A percentile compares a stretch with the other conserved stretches of the same genome.
Conservation (phyloP, 371 early-diverging fungal genomes). For the Mucor mucedo region DNA sequence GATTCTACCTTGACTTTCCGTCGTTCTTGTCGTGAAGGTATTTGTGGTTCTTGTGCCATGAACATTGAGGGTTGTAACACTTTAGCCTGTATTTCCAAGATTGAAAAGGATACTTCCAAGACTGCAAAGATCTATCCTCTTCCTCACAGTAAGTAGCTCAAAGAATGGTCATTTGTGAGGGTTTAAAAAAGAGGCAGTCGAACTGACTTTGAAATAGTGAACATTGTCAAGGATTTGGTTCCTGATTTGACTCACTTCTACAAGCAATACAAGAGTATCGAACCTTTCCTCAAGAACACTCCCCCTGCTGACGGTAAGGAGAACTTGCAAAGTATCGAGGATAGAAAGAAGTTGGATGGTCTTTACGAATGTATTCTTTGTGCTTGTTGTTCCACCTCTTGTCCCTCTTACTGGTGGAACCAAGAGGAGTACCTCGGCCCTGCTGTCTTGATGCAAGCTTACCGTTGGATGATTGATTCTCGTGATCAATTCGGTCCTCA, state of each 20-base stretch:
- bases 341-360: slow-evolving; percentile 96
- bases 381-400: slow-evolving; percentile 96
- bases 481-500: slow-evolving; percentile 92
- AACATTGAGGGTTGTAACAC: slow-evolving; percentile 96
- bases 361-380: slow-evolving; percentile 98
- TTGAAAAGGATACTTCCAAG: slow-evolving; percentile 73
- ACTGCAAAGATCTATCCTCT: slow-evolving; percentile 91
- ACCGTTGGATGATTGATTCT: slow-evolving; percentile 97
- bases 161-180: background rate
- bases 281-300: slow-evolving; percentile 90
- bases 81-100: slow-evolving; percentile 90
- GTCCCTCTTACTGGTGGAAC: slow-evolving; percentile 98
- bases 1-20: slow-evolving; percentile 94
- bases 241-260: slow-evolving; percentile 96
- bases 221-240: slow-evolving; percentile 86
- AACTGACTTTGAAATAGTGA: slow-evolving; percentile 50
- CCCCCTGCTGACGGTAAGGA: slow-evolving; percentile 74
- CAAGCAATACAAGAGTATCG: slow-evolving; percentile 95
- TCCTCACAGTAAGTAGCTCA: slow-evolving; percentile 81
- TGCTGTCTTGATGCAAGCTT: slow-evolving; percentile 95
- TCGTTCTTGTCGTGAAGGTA: slow-evolving; percentile 79
- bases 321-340: slow-evolving; percentile 90
- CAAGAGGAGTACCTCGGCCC: slow-evolving; percentile 94
- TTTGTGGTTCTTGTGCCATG: slow-evolving; percentile 98
- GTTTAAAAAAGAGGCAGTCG: background rate